Conservation (phyloP, 202 grass and related monocot genomes). For the Eragrostis tef region DNA sequence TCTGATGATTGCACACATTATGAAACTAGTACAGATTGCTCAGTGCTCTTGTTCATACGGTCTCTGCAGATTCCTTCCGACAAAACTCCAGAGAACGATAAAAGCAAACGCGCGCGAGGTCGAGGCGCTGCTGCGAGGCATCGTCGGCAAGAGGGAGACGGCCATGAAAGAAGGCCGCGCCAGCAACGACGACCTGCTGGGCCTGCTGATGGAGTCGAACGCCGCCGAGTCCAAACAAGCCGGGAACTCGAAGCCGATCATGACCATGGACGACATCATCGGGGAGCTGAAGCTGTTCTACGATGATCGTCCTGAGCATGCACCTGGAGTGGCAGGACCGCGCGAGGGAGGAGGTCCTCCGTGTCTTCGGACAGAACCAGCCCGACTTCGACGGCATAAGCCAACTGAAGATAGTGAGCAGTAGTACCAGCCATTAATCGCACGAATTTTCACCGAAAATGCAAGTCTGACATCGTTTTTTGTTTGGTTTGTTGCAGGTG, state of each 20-base stretch:
- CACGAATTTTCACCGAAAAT: neutral
- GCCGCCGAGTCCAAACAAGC: conserved; percentile 35
- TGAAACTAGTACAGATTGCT: neutral
- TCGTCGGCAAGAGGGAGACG: conserved; percentile 51
- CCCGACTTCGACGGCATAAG: conserved; percentile 55
- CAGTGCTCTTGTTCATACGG: no score
- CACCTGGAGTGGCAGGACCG: conserved; percentile 63
- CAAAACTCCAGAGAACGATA: conserved; percentile 31
- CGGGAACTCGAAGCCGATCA: conserved; percentile 37
- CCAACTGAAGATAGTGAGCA: conserved; percentile 54
- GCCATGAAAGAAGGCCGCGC: conserved; percentile 40
- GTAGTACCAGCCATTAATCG: neutral
- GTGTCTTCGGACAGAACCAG: conserved; percentile 43
- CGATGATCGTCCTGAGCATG: conserved; percentile 54
- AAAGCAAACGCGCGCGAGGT: conserved; percentile 41
- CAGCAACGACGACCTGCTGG: conserved; percentile 54
- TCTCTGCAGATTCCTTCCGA: conserved; percentile 48
- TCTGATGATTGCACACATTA: neutral
- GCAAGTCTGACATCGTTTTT: neutral
- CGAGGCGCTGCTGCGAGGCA: conserved; percentile 41
- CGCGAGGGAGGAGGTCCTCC: conserved; percentile 57
- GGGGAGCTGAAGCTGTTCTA: conserved; percentile 71
- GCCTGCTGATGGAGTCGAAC: conserved; percentile 62
- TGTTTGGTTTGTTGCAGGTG: conserved; percentile 33
- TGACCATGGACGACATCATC: conserved; percentile 62